A percentile compares a stretch with the other conserved stretches of the same genome.
Evolutionary conservation across 2,329 filamentous ascomycete genomes (phyloP).

Genomic region (Fonsecaea monophora): DNA sequence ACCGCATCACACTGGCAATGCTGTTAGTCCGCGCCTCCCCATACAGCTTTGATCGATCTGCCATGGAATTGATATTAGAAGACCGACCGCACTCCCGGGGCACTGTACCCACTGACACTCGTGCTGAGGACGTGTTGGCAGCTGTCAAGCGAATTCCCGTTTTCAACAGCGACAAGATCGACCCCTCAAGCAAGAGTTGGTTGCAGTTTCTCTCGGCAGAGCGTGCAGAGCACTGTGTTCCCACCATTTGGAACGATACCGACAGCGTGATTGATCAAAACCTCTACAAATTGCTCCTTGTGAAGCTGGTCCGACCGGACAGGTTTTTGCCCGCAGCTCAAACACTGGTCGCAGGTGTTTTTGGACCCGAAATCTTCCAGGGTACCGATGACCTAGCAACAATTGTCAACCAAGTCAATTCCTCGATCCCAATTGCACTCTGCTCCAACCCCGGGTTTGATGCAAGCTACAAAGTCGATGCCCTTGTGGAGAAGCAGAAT

Average conservation of each 20-base stretch:
- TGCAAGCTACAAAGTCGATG: constrained; percentile 98
- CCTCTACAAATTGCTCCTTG: constrained; percentile 81
- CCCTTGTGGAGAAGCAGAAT: constrained; percentile 81
- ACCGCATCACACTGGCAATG: constrained; percentile 92
- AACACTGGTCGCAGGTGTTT: constrained; percentile 84
- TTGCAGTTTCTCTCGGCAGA: constrained; percentile 84
- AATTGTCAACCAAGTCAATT: constrained; percentile 82
- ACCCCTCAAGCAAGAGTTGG: constrained; percentile 71
- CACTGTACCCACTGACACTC: constrained; percentile 76
- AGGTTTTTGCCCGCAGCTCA: constrained; percentile 92
- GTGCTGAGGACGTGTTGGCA: constrained; percentile 71
- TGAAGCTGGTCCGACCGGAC: constrained; percentile 95
- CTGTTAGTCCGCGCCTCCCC: constrained; percentile 95
- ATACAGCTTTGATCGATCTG: constrained; percentile 88
- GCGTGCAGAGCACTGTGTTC: constrained; percentile 82
- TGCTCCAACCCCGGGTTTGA: constrained; percentile 97
- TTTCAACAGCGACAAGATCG: constrained; percentile 72
- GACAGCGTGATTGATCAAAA: constrained; percentile 74
- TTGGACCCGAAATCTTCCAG: constrained; percentile 82
- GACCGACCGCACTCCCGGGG: constrained; percentile 69
- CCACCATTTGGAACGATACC: constrained; percentile 72
- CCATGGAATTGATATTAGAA: constrained; percentile 88
- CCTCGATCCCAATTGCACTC: constrained; percentile 84
- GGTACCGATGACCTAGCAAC: constrained; percentile 83
- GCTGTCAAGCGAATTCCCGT: constrained; percentile 72